A percentile compares a stretch with the other conserved stretches of the same genome.
Evolutionary conservation across 2,329 filamentous ascomycete species (phyloP).

Genomic region (Teratosphaeriaceae sp.): DNA sequence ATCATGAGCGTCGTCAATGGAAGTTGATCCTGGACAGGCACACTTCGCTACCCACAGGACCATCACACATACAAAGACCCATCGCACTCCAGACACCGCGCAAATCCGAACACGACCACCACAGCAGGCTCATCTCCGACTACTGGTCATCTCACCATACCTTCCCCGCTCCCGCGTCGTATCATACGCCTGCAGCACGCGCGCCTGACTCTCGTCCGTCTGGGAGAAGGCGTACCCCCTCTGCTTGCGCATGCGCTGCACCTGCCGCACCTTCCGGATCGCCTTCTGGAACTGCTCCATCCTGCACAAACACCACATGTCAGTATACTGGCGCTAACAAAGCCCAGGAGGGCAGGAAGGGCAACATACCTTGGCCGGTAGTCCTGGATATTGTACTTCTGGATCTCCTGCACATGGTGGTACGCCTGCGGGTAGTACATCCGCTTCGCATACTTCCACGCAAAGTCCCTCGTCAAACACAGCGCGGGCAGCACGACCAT

Average conservation of each 20-base stretch:
- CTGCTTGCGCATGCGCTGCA: constrained; percentile 98
- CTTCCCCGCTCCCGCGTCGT: constrained; percentile 85
- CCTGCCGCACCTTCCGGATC: constrained; percentile 95
- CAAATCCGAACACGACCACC: constrained; percentile 2
- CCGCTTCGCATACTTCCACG: constrained; percentile 95
- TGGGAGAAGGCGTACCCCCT: constrained; percentile 97
- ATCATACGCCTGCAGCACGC: constrained; percentile 94
- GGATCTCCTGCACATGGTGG: constrained; percentile 98
- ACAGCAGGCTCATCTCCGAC: constrained; percentile 13
- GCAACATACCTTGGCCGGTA: constrained; percentile 88
- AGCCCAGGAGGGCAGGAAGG: too few relatives aligned
- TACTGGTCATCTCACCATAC: constrained; percentile 87
- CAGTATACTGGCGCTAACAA: too few relatives aligned
- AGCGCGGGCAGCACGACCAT: constrained; percentile 69
- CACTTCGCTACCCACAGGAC: too few relatives aligned
- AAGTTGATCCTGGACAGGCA: too few relatives aligned
- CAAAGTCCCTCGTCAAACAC: constrained; percentile 81
- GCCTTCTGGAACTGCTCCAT: constrained; percentile 99
- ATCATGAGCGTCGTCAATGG: too few relatives aligned
- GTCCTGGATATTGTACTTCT: constrained; percentile 99
- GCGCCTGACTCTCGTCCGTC: constrained; percentile 91
- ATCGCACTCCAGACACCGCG: neutral
- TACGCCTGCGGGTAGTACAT: constrained; percentile 97
- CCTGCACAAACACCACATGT: constrained; percentile 42
- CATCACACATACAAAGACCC: too few relatives aligned